Evolutionary conservation across 768 basidiomycete genomes (phyloP).

Genomic region (Pholiota microspora): DNA sequence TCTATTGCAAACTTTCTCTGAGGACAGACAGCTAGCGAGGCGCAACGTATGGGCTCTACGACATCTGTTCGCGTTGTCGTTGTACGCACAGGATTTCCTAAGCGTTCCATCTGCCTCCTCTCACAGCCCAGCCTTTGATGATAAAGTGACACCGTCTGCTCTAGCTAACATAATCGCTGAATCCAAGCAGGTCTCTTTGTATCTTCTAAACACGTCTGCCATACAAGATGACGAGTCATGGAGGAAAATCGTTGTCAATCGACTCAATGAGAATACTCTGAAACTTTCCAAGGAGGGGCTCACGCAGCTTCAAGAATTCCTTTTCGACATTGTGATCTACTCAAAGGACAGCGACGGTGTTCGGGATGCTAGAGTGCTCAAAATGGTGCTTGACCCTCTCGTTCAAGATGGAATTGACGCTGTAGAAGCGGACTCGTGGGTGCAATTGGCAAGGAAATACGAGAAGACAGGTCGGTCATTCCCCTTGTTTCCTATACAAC

Average conservation of each 20-base stretch:
- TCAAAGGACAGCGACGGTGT: slow-evolving; percentile 41
- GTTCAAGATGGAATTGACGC: slow-evolving; percentile 58
- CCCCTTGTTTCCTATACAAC: neutral
- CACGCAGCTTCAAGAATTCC: slow-evolving; percentile 19
- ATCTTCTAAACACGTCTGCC: slow-evolving; percentile 49
- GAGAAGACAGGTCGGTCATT: slow-evolving; percentile 56
- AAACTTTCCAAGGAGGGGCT: slow-evolving; percentile 17
- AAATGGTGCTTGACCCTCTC: slow-evolving; percentile 56
- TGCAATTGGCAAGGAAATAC: slow-evolving; percentile 61
- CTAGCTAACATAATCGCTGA: slow-evolving; percentile 42
- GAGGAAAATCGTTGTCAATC: slow-evolving; percentile 41
- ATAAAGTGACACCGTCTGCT: slow-evolving; percentile 28
- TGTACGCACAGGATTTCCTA: slow-evolving; percentile 63
- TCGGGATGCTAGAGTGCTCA: slow-evolving; percentile 59
- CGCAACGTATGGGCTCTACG: slow-evolving; percentile 64
- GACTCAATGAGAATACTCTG: slow-evolving; percentile 11
- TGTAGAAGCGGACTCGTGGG: slow-evolving; percentile 76
- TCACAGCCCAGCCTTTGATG: slow-evolving; percentile 47
- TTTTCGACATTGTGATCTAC: slow-evolving; percentile 28
- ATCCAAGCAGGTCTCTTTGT: slow-evolving; percentile 56
- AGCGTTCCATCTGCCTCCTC: slow-evolving; percentile 44
- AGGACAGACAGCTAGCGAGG: slow-evolving; percentile 60
- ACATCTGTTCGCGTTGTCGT: slow-evolving; percentile 61
- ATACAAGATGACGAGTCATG: slow-evolving; percentile 41
- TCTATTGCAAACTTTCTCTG: slow-evolving; percentile 50